Base-by-base conservation (phyloP, 768 basidiomycete genomes). In the Albatrellus ellisii region DNA sequence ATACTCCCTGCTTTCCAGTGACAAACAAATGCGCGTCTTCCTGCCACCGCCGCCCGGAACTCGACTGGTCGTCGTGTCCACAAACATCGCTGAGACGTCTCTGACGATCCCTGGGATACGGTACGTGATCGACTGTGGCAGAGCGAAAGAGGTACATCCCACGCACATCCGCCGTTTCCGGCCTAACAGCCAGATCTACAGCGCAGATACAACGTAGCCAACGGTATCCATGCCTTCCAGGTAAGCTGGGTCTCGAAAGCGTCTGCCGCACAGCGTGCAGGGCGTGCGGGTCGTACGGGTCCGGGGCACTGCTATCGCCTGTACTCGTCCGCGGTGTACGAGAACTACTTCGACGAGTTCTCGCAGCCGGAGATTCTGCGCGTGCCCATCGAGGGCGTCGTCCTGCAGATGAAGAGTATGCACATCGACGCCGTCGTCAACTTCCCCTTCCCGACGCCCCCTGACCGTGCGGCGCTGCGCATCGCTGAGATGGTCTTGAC, bases 361-460 rank as follows among this genome's bases (percentile, higher is more conserved):
- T 72, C 87, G 0, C 65, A 75, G 44, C 95, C 95, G 2, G 95
- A 99, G 59, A 92, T 98, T 43, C 70, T 90, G 33, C 82, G 92
- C 18, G 90, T 87, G 66, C 92, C 95, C 0, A 94, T 98, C 51
- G 95, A 98, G 52, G 92, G 91, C 2, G 81, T 98, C 18, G 86
- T 98, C 7, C 67, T 98, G 25, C 92, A 97, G 59, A 97, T 99
- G 94, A 99, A 99, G 67, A 80, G 78, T 59, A 97, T 99, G 91
- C 88, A 94, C 55, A 94, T 99, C 45, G 91, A 98, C 54, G 71
- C 88, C 1, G 89, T 98, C 28, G 69, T 88, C 52, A 98, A 98
- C 63, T 99, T 99, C 60, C 95, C 95, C 12, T 98, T 98, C 62
- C 95, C 95, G 1, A 97, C 95, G 0, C 83, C 94, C 11, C 95